Evolutionary conservation across 1,284 basidiomycete genomes (phyloP).

Genomic region (Fomitiporia mediterranea): DNA sequence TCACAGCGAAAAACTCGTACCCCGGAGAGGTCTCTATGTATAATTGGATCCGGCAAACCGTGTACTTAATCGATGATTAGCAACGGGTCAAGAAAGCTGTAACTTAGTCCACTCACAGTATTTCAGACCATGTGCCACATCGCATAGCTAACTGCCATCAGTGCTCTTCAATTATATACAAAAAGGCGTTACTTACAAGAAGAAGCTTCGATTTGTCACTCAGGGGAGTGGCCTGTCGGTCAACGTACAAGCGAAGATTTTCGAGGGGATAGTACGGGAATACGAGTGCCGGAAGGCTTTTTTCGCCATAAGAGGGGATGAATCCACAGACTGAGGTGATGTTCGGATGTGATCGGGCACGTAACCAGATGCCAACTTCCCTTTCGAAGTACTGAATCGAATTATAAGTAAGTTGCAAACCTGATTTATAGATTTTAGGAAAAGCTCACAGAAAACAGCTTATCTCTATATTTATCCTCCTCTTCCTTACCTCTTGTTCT

Average conservation of each 20-base stretch:
- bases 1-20: background rate
- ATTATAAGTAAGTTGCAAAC: too few species aligned
- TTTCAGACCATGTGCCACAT: background rate
- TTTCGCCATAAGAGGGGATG: background rate
- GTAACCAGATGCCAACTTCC: slow-evolving; percentile 2
- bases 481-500: too few species aligned
- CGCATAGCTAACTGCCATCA: background rate
- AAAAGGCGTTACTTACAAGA: background rate
- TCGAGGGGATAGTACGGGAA: background rate
- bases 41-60: background rate
- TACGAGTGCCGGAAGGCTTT: background rate
- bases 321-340: background rate
- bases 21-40: slow-evolving; percentile 6
- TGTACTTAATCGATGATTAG: background rate
- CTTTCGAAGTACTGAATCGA: slow-evolving; percentile 2
- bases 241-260: background rate
- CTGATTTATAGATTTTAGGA: too few species aligned
- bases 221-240: background rate
- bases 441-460: too few species aligned
- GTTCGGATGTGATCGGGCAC: background rate
- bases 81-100: too few species aligned
- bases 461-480: too few species aligned
- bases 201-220: background rate
- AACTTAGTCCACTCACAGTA: background rate
- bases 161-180: too few species aligned